Percentiles rank a stretch among this genome's conserved stretches.
phyloP scores from a whole-genome alignment of 257 asterid species.

The Jasminum sambac region DNA sequence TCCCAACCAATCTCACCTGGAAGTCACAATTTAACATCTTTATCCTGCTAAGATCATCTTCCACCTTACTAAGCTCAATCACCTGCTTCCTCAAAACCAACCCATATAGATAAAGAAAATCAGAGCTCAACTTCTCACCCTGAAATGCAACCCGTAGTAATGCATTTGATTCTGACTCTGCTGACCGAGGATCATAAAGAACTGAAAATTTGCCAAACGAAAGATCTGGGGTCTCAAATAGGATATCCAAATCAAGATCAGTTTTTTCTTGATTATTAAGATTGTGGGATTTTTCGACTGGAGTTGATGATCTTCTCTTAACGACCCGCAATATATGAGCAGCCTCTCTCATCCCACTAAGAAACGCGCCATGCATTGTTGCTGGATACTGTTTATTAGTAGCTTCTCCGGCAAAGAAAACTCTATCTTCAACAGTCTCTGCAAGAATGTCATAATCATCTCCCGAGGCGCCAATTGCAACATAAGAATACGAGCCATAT shows the following conservation, averaged over 20 bases:
- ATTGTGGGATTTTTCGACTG: constrained; percentile 32
- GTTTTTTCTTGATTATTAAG: constrained; percentile 31
- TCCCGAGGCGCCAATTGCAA: constrained; percentile 93
- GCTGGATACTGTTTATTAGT: constrained; percentile 97
- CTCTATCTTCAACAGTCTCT: constrained; percentile 70
- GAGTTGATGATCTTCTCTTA: constrained; percentile 35
- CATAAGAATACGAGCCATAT: constrained; percentile 94
- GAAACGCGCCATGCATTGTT: constrained; percentile 98
- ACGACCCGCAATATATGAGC: constrained; percentile 84
- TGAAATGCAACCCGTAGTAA: constrained; percentile 55
- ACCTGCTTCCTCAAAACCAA: constrained; percentile 60
- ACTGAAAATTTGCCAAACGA: constrained; percentile 64
- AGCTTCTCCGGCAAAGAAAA: constrained; percentile 99
- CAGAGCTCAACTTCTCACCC: constrained; percentile 36
- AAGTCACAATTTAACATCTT: constrained; percentile 50
- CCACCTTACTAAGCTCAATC: constrained; percentile 57
- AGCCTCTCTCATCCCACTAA: constrained; percentile 98
- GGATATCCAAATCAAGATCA: constrained; percentile 45
- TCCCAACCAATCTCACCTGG: constrained; percentile 59
- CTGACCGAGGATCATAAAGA: constrained; percentile 56
- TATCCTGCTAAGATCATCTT: constrained; percentile 62
- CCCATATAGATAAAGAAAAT: constrained; percentile 48
- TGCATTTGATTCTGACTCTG: constrained; percentile 52
- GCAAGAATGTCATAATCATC: constrained; percentile 95
- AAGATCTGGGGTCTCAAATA: constrained; percentile 69